Percentiles rank a stretch among this genome's conserved stretches.
These are phyloP conservation scores for Lindgomyces ingoldianus DNA, from an alignment of 495 filamentous ascomycete genomes.

Conservation along the genomic window DNA sequence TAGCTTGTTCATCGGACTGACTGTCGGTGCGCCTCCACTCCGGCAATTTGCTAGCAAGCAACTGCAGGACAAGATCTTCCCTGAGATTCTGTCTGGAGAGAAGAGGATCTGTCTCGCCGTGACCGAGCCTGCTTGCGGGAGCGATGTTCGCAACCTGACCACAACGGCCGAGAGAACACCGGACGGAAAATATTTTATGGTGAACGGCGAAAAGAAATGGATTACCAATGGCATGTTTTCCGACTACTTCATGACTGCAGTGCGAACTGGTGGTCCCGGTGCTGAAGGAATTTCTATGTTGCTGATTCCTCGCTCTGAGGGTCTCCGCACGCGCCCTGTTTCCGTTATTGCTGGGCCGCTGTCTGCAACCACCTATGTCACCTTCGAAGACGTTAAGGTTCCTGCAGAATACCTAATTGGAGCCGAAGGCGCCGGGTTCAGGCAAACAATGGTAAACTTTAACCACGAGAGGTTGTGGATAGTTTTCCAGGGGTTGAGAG, in stretches of 20 bases:
- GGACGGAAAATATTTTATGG: constrained; percentile 36
- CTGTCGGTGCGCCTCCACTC: constrained; percentile 30
- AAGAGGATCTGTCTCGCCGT: constrained; percentile 40
- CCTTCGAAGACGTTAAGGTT: constrained; percentile 40
- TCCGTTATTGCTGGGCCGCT: constrained; percentile 23
- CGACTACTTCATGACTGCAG: constrained; percentile 41
- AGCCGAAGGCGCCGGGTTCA: constrained; percentile 32
- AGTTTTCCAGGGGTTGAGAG: constrained; percentile 30
- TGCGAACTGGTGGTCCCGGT: constrained; percentile 36
- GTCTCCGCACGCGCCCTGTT: constrained; percentile 32
- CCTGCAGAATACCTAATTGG: constrained; percentile 36
- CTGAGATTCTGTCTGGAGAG: constrained; percentile 34
- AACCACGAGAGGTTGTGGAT: constrained; percentile 40
- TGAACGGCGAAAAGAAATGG: constrained; percentile 43
- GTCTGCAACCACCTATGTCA: constrained; percentile 36
- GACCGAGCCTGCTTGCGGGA: constrained; percentile 35
- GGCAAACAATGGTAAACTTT: constrained; percentile 39
- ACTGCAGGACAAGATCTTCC: constrained; percentile 34
- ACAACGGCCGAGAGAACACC: constrained; percentile 32
- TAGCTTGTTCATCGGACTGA: constrained; percentile 29
- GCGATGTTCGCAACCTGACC: constrained; percentile 36
- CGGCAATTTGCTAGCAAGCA: constrained; percentile 16
- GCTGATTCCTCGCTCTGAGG: constrained; percentile 34
- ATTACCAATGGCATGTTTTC: constrained; percentile 40
- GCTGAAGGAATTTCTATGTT: constrained; percentile 39